phyloP scores from a whole-genome alignment of 2,329 filamentous ascomycete genomes.

The Diaporthe sp. region DNA sequence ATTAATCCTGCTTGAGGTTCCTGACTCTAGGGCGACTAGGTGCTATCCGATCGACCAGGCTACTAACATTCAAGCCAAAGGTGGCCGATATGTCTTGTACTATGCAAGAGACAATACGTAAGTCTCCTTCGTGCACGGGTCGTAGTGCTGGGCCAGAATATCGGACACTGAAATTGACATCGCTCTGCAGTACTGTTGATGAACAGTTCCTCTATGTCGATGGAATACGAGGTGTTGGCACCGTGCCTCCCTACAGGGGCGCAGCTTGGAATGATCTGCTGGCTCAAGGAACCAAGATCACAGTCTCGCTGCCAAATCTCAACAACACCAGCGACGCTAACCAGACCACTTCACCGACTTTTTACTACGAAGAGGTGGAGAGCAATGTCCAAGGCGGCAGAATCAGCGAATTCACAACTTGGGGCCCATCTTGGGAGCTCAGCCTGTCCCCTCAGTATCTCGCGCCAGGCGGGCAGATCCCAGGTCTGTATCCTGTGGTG shows the following conservation, averaged over 20 bases:
- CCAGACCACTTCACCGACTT: background rate
- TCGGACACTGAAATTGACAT: background rate
- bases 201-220: conserved; percentile 21
- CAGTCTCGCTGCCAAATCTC: conserved; percentile 14
- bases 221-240: conserved; percentile 12
- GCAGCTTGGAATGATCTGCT: conserved; percentile 12
- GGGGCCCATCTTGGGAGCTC: conserved; percentile 20
- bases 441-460: conserved; percentile 5
- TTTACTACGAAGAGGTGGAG: conserved; percentile 25
- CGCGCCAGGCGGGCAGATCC: conserved; percentile 15
- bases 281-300: conserved; percentile 7
- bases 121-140: background rate
- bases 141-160: background rate
- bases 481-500: conserved; percentile 12
- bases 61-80: conserved; percentile 10
- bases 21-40: background rate
- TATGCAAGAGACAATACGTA: conserved; percentile 16
- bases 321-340: conserved; percentile 5
- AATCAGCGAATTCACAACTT: conserved; percentile 13
- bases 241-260: conserved; percentile 5
- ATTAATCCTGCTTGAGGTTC: conserved; percentile 24
- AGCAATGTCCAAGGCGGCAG: conserved; percentile 3
- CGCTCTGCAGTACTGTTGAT: background rate
- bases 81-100: conserved; percentile 11
- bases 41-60: conserved; percentile 23